Conservation (phyloP, 306 rosid genomes). For the Parietaria judaica region DNA sequence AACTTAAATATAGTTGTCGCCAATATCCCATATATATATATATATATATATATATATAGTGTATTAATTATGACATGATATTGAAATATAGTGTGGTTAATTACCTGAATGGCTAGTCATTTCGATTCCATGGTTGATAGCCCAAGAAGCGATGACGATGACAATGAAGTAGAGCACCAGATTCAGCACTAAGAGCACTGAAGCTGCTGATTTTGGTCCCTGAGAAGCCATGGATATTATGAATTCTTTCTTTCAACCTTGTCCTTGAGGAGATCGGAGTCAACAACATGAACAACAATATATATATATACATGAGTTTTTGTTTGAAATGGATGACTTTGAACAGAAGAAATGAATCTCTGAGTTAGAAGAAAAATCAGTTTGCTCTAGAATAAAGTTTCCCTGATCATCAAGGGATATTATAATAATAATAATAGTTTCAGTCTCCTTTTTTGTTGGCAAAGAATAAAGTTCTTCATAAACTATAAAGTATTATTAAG, state of each 20-base stretch:
- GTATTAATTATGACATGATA: too few species aligned
- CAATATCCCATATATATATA: too few species aligned
- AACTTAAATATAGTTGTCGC: too few species aligned
- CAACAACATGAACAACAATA: neutral
- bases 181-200: slow-evolving; percentile 50
- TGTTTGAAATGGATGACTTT: slow-evolving; percentile 28
- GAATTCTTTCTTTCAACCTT: neutral
- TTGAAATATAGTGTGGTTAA: neutral
- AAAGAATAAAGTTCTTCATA: neutral
- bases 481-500: neutral
- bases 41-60: too few species aligned
- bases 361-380: too few species aligned
- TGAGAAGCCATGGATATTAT: slow-evolving; percentile 59
- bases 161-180: slow-evolving; percentile 56
- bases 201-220: slow-evolving; percentile 54
- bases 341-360: slow-evolving; percentile 32
- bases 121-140: slow-evolving; percentile 67
- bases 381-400: too few species aligned
- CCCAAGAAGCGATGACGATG: slow-evolving; percentile 71
- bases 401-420: slow-evolving; percentile 5
- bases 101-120: slow-evolving; percentile 62
- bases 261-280: slow-evolving; percentile 15
- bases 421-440: slow-evolving; percentile 15
- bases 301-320: neutral
- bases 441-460: neutral